Percentiles rank a stretch among this genome's conserved stretches.
Evolutionary conservation across 83 land plant genomes (phyloP).

Genomic region (Thuja plicata): DNA sequence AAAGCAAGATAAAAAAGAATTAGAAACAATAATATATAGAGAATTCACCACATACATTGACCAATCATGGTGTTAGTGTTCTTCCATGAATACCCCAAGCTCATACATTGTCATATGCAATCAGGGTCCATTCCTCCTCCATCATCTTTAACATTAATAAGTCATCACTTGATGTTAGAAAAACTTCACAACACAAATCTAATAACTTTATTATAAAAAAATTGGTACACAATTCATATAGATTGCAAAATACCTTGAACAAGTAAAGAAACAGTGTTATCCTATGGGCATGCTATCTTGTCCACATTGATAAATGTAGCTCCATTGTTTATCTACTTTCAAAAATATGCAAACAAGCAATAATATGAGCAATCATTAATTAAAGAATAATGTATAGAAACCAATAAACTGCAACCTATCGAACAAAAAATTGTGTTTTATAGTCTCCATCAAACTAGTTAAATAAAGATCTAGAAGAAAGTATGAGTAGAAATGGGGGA

Average conservation of each 20-base stretch:
- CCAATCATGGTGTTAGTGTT: conserved; percentile 64
- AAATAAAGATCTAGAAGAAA: neutral
- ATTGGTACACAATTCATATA: neutral
- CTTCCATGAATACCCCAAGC: conserved; percentile 76
- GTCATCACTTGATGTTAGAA: neutral
- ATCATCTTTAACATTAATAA: conserved; percentile 60
- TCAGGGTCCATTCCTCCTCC: conserved; percentile 98
- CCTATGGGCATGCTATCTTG: conserved; percentile 53
- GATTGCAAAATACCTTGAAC: conserved; percentile 61
- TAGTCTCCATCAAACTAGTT: neutral
- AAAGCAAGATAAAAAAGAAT: neutral
- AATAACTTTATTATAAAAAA: neutral
- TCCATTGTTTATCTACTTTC: conserved; percentile 69
- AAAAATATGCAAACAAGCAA: neutral
- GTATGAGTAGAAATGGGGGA: no score
- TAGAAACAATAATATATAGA: neutral
- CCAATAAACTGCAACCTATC: neutral
- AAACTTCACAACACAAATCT: neutral
- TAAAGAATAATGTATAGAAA: neutral
- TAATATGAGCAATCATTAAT: neutral
- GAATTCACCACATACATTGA: conserved; percentile 48
- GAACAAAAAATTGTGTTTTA: neutral
- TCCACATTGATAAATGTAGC: conserved; percentile 89
- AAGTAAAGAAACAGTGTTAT: conserved; percentile 67
- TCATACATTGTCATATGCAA: conserved; percentile 78